Conservation (phyloP, 2,329 filamentous ascomycete species). For the Didymella lethalis region DNA sequence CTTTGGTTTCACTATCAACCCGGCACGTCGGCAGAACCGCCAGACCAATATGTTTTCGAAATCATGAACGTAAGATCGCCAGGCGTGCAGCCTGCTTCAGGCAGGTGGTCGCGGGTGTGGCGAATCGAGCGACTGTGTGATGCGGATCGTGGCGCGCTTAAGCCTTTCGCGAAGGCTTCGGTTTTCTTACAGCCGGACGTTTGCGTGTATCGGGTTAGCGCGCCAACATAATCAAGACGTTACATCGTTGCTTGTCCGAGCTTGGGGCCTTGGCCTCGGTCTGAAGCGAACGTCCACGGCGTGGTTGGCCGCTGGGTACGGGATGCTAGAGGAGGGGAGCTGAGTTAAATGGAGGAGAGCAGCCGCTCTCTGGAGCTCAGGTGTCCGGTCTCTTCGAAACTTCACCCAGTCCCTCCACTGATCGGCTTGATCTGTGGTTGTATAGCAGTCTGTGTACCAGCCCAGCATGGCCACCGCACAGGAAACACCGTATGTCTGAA, state of each 20-base stretch:
- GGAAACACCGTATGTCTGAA: conserved; percentile 39
- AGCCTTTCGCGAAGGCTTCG: conserved; percentile 41
- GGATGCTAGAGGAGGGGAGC: conserved; percentile 16
- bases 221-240: conserved; percentile 36
- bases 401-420: conserved; percentile 18
- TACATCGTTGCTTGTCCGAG: conserved; percentile 44
- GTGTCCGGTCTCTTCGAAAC: conserved; percentile 23
- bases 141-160: conserved; percentile 29
- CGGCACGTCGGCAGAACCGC: conserved; percentile 25
- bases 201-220: conserved; percentile 22
- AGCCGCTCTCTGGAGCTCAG: conserved; percentile 21
- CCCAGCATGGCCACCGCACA: conserved; percentile 36
- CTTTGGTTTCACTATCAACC: conserved; percentile 18
- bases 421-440: conserved; percentile 24
- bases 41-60: conserved; percentile 17
- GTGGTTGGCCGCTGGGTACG: conserved; percentile 20
- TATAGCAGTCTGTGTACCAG: conserved; percentile 19
- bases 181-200: conserved; percentile 32
- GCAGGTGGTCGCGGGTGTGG: conserved; percentile 35
- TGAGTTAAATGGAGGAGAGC: conserved; percentile 37
- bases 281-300: conserved; percentile 25
- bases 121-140: conserved; percentile 8
- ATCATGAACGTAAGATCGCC: conserved; percentile 35
- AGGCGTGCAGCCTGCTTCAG: conserved; percentile 23
- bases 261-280: conserved; percentile 26